phyloP scores from a whole-genome alignment of 345 rosid species.

The Populus euphratica region DNA sequence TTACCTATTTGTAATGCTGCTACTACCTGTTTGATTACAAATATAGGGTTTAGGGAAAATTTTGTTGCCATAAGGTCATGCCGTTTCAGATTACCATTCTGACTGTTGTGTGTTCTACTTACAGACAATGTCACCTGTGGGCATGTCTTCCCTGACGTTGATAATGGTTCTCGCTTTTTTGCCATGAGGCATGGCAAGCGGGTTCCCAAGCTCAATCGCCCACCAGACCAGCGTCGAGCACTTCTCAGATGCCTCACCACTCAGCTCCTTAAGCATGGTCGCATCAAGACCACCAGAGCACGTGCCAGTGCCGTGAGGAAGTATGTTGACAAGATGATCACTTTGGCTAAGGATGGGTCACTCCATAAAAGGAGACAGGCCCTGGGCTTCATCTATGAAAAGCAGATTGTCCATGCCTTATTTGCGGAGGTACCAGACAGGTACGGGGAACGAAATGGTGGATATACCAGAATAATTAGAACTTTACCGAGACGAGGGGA shows the following conservation, averaged over 20 bases:
- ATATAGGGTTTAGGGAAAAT: neutral
- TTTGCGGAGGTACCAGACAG: slow-evolving; percentile 81
- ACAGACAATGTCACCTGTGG: slow-evolving; percentile 50
- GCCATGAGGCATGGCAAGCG: slow-evolving; percentile 84
- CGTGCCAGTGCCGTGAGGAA: slow-evolving; percentile 88
- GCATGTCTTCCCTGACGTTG: slow-evolving; percentile 39
- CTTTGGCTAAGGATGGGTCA: slow-evolving; percentile 83
- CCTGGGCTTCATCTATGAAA: slow-evolving; percentile 77
- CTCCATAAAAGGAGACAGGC: slow-evolving; percentile 91
- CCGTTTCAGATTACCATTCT: neutral
- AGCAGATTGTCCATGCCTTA: slow-evolving; percentile 86
- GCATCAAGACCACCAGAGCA: slow-evolving; percentile 86
- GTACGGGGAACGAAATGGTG: slow-evolving; percentile 89
- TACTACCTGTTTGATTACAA: neutral
- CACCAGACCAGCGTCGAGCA: slow-evolving; percentile 85
- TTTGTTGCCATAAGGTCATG: neutral
- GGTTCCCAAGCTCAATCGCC: slow-evolving; percentile 88
- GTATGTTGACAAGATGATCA: slow-evolving; percentile 86
- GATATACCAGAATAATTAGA: slow-evolving; percentile 87
- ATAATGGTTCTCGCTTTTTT: slow-evolving; percentile 57
- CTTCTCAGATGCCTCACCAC: slow-evolving; percentile 86
- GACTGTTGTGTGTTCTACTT: neutral
- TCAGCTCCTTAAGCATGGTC: slow-evolving; percentile 82
- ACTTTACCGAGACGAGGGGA: slow-evolving; percentile 94
- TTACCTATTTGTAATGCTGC: neutral